These are phyloP conservation scores for Hydrangea macrophylla DNA, from an alignment of 148 eudicot genomes.

Conservation along the genomic window DNA sequence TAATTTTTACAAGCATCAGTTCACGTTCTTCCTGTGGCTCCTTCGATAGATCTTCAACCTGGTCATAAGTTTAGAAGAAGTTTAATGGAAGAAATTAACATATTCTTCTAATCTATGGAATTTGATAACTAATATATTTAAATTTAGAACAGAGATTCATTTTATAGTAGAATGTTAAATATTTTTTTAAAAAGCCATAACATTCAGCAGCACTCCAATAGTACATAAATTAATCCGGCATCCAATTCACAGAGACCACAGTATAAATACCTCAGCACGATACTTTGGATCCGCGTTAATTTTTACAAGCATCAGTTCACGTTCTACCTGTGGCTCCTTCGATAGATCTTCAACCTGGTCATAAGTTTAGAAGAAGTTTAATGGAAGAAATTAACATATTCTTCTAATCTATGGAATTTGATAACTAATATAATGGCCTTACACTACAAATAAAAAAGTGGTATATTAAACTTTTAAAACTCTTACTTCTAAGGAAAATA, in stretches of 20 bases:
- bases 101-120: no score
- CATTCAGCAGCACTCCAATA: not conserved
- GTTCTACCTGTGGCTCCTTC: constrained; percentile 65
- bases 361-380: not conserved
- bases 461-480: no score
- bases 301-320: constrained; percentile 66
- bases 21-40: constrained; percentile 72
- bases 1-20: constrained; percentile 60
- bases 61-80: constrained; percentile 8
- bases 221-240: not conserved
- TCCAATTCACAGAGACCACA: not conserved
- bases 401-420: no score
- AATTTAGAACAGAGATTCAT: no score
- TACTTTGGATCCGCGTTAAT: constrained; percentile 42
- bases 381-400: not conserved
- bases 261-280: constrained; percentile 49
- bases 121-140: no score
- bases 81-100: not conserved
- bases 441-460: no score
- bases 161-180: no score
- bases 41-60: constrained; percentile 66
- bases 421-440: no score
- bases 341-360: constrained; percentile 62
- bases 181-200: no score
- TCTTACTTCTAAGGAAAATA: no score